These are phyloP conservation scores for Rhodotorula kratochvilovae DNA, from an alignment of 768 basidiomycete species.

Conservation along the genomic window DNA sequence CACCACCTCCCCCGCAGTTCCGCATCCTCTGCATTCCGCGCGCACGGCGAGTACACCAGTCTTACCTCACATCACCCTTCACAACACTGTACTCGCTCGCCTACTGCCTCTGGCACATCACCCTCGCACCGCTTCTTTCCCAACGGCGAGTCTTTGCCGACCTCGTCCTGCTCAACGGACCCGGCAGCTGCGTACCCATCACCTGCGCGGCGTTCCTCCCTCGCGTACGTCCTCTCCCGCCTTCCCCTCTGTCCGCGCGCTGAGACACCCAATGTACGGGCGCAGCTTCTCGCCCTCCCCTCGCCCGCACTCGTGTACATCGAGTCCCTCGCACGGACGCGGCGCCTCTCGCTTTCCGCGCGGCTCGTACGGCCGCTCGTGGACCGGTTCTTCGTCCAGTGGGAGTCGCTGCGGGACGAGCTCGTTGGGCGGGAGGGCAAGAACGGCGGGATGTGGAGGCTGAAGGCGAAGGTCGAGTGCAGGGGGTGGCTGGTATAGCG, in stretches of 20 bases:
- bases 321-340: conserved; percentile 88
- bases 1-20: conserved; percentile 46
- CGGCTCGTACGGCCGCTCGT: conserved; percentile 74
- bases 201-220: conserved; percentile 58
- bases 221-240: conserved; percentile 14
- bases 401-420: conserved; percentile 61
- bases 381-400: conserved; percentile 89
- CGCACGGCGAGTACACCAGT: conserved; percentile 79
- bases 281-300: conserved; percentile 68
- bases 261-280: background rate
- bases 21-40: conserved; percentile 69
- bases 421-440: background rate
- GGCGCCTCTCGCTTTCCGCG: conserved; percentile 73
- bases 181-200: conserved; percentile 83
- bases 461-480: conserved; percentile 29
- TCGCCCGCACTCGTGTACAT: conserved; percentile 76
- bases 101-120: conserved; percentile 60
- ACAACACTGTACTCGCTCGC: conserved; percentile 63
- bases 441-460: background rate
- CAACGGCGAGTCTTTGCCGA: conserved; percentile 56
- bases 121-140: conserved; percentile 54
- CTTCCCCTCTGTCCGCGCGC: background rate
- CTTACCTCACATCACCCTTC: conserved; percentile 63
- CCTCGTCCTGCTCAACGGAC: conserved; percentile 82
- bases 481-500: conserved; percentile 36